Evolutionary conservation across 2,329 filamentous ascomycete species (phyloP).

Genomic region (Penicillium sp.): DNA sequence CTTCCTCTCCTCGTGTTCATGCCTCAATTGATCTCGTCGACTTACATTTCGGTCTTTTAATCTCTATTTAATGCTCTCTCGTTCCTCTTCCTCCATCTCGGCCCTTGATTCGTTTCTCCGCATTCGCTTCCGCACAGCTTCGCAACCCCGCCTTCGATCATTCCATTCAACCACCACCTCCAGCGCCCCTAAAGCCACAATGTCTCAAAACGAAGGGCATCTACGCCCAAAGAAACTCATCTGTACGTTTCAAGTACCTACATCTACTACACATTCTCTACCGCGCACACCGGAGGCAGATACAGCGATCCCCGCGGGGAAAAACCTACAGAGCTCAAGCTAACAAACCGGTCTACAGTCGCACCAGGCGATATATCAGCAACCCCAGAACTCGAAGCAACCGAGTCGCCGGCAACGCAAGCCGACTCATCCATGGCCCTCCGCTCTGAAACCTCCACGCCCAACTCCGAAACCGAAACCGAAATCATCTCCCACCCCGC

Average conservation of each 20-base stretch:
- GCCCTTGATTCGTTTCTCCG: slow-evolving; percentile 14
- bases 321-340: slow-evolving; percentile 2
- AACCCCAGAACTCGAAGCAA: slow-evolving; percentile 16
- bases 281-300: not conserved
- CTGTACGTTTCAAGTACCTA: slow-evolving; percentile 27
- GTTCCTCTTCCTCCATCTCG: not conserved
- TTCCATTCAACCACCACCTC: not conserved
- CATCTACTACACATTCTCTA: not conserved
- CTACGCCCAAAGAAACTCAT: slow-evolving; percentile 44
- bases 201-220: slow-evolving; percentile 11
- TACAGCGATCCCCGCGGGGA: slow-evolving; percentile 1
- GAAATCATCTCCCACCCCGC: slow-evolving; percentile 39
- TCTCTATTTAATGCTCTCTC: slow-evolving; percentile 6
- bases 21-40: not conserved
- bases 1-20: not conserved
- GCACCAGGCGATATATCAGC: slow-evolving; percentile 44
- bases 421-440: slow-evolving; percentile 17
- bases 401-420: slow-evolving; percentile 13
- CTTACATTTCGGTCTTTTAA: not conserved
- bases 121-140: slow-evolving; percentile 6
- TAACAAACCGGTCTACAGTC: slow-evolving; percentile 30
- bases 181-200: slow-evolving; percentile 1
- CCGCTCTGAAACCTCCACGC: slow-evolving; percentile 38
- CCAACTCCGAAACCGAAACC: slow-evolving; percentile 33
- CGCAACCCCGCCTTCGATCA: slow-evolving; percentile 13